A percentile compares a stretch with the other conserved stretches of the same genome.
These are phyloP conservation scores for Ogataea ramenticola DNA, from an alignment of 805 yeast species.

Conservation along the genomic window DNA sequence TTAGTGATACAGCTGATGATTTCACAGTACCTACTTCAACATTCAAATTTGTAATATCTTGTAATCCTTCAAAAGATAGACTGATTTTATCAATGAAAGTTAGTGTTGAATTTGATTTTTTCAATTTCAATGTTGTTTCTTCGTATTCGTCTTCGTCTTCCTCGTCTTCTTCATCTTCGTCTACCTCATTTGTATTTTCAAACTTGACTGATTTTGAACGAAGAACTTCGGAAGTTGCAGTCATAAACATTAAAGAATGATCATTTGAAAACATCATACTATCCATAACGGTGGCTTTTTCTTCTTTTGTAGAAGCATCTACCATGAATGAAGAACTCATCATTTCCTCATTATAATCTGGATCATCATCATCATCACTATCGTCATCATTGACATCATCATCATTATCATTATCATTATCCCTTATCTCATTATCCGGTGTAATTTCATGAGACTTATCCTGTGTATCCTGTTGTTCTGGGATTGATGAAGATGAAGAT, in stretches of 20 bases:
- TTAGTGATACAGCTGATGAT: constrained; percentile 37
- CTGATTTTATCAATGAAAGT: constrained; percentile 27
- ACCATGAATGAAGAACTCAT: constrained; percentile 30
- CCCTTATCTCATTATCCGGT: not conserved
- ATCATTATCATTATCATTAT: constrained; percentile 1
- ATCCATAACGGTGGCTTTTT: constrained; percentile 26
- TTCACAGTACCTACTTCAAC: constrained; percentile 33
- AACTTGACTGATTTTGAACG: not conserved
- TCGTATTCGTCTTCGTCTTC: not conserved
- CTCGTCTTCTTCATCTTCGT: not conserved
- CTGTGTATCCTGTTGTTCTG: too few species aligned
- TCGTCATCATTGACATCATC: constrained; percentile 10
- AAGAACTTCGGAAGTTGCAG: constrained; percentile 58
- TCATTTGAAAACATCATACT: constrained; percentile 63
- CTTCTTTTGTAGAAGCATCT: constrained; percentile 1
- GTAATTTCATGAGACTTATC: too few species aligned
- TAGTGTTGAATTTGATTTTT: constrained; percentile 4
- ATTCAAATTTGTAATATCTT: constrained; percentile 26
- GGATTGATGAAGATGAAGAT: too few species aligned
- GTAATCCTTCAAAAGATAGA: constrained; percentile 42
- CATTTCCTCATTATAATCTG: constrained; percentile 28
- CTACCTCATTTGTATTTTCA: not conserved
- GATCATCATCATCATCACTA: constrained; percentile 20
- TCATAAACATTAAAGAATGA: constrained; percentile 74
- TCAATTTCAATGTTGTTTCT: not conserved